Evolutionary conservation across 2,329 filamentous ascomycete genomes (phyloP).

Genomic region (Monilinia fructicola): DNA sequence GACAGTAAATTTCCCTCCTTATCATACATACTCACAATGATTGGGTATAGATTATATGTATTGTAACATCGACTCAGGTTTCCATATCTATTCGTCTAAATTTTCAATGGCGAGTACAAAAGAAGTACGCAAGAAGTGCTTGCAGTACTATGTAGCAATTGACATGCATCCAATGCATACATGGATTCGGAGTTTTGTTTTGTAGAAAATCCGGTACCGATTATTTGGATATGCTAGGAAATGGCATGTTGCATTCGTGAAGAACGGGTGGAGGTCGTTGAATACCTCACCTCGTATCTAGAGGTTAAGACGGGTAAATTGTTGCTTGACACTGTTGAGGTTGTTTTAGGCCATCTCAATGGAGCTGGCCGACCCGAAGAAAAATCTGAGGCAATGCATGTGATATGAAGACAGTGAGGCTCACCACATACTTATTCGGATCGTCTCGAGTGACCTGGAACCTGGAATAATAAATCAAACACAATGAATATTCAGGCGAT

Average conservation of each 20-base stretch:
- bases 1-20: neutral
- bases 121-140: neutral
- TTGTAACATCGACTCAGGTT: conserved; percentile 9
- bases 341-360: neutral
- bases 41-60: conserved; percentile 4
- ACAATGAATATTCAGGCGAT: neutral
- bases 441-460: neutral
- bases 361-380: neutral
- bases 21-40: conserved; percentile 3
- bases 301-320: neutral
- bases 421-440: neutral
- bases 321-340: neutral
- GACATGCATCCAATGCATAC: neutral
- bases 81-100: neutral
- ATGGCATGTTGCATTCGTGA: neutral
- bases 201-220: conserved; percentile 16
- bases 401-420: conserved; percentile 6
- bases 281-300: neutral
- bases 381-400: neutral
- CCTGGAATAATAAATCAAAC: too few species aligned
- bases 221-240: conserved; percentile 1
- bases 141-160: neutral
- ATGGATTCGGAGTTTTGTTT: conserved; percentile 10
- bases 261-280: neutral
- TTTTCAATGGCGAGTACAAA: neutral